Percentiles rank a stretch among this genome's conserved stretches.
These are phyloP conservation scores for Phytophthora cactorum DNA, from an alignment of 352 stramenopile genomes.

Conservation along the genomic window DNA sequence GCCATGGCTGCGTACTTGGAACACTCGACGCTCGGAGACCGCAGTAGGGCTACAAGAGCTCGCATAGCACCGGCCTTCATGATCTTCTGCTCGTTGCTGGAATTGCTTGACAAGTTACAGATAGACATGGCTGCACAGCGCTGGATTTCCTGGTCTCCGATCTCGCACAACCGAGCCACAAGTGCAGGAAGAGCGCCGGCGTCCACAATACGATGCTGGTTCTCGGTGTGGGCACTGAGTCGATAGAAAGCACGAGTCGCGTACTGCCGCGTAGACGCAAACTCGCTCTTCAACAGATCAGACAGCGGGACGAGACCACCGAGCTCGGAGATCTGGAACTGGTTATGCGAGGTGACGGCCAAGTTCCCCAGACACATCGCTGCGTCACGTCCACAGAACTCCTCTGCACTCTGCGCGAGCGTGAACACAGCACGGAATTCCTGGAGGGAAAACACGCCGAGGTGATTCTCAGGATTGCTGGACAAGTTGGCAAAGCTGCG, in stretches of 20 bases:
- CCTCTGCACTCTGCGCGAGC: conserved; percentile 69
- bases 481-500: conserved; percentile 92
- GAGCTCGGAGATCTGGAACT: conserved; percentile 88
- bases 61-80: conserved; percentile 78
- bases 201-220: conserved; percentile 89
- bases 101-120: conserved; percentile 86
- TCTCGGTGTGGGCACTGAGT: conserved; percentile 84
- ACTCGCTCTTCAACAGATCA: conserved; percentile 73
- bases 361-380: conserved; percentile 95
- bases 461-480: conserved; percentile 92
- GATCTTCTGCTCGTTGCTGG: conserved; percentile 75
- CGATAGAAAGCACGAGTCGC: conserved; percentile 91
- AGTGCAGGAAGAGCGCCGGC: conserved; percentile 81
- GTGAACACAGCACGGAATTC: conserved; percentile 85
- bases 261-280: conserved; percentile 79
- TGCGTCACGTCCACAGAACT: conserved; percentile 91
- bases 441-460: conserved; percentile 83
- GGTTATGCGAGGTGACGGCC: conserved; percentile 90
- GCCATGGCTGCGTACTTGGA: conserved; percentile 93
- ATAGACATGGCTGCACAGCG: conserved; percentile 83
- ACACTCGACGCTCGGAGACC: conserved; percentile 56
- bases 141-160: conserved; percentile 64
- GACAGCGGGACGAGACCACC: conserved; percentile 88
- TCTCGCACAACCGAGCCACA: conserved; percentile 58
- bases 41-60: conserved; percentile 69